Base-by-base conservation (phyloP, 1,139 yeast species). In the Suhomyces wounanorum region DNA sequence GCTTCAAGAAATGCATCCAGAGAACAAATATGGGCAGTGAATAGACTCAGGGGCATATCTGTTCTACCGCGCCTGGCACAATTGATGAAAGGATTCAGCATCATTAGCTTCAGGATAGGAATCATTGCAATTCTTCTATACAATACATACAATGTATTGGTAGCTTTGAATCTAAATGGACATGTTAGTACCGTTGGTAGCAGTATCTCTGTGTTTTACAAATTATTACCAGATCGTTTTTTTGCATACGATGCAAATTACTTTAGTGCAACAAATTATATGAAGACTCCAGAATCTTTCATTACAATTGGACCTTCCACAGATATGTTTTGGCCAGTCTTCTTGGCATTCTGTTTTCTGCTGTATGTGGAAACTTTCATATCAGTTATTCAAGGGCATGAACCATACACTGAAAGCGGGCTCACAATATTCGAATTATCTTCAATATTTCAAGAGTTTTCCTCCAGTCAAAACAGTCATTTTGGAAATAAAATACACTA, bases 361-460 rank as follows among this genome's bases (percentile, higher is more conserved):
- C 83, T 84, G 59, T 83, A 85, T 53, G 69, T 84, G n/a, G 94
- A 88, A 63, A 84, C 90, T 0, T 85, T 87, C 57, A 73, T 84
- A 1, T 77, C 88, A 8, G 83, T 82, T 17, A 75, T 85, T 3
- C 78, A 79, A 50, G 89, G 89, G 8, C 68, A 69, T 33, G 75
- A 77, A 43, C 88, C 90, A 1, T 76, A 78, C 50, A 78, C 82
- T 9, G 94, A 86, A 56, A 78, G 87, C 9, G 91, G 91, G 0
- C 72, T 87, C 57, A 84, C 94, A 0, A 68, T 87, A 31, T 86
- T 87, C 64, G 95, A 87, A 61, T 86, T 83, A 60, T 85, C 91
- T 1, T 66, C 86, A 28, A 88, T 89, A 11, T 86, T 85, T 61
- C 91, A 87, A 61, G 92, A 86, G 59, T 83, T 79, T 30, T 83